Base-by-base conservation (phyloP, 352 stramenopile genomes). In the Phytophthora gonapodyides region DNA sequence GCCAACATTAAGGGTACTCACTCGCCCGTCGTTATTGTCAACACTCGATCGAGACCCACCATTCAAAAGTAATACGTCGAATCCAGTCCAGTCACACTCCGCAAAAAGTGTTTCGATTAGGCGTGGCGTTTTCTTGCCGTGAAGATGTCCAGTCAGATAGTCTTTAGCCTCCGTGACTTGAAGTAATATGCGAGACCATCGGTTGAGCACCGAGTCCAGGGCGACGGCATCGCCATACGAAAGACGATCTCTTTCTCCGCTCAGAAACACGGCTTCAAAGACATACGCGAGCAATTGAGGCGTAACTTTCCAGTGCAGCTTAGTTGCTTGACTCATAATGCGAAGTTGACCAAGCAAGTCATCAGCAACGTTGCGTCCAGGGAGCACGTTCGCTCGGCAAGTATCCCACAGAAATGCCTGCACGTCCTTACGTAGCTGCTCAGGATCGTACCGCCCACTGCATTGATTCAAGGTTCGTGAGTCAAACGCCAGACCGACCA, bases 401-500 rank as follows among this genome's bases (percentile, higher is more conserved):
- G 81, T 71, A 8, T 82, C 75, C 80, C 80, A 88, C 38, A 91
- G 45, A 44, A 89, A 91, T 3, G 47, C 13, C 0, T 80, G 42
- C 0, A 76, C 64, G 4, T 75, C 60, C 30, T 59, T 73, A n/a
- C 61, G 37, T 16, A 61, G 24, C 12, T 68, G 41, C 40, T 45
- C 9, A 5, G 50, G 47, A 19, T 51, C 24, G 19, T 44, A 57
- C 15, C 46, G 45, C 15, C 51, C 47, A 31, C 31, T 51, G n/a
- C 31, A 56, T 50, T 78, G 61, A n/a, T 75, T 76, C 35, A 88
- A 73, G 4, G 63, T 61, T 34, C 71, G 69, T 2, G 67, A 38
- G n/a, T 91, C 77, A 31, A 89, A 91, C 17, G 78, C 55, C 6
- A 91, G 63, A 0, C 79, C 78, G 11, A 88, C 80, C n/a, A 88